Evolutionary conservation across 169 alveolate species (phyloP), one percentile per base, ranked within the genome.

Genomic region (Plasmodium reichenowi): DNA sequence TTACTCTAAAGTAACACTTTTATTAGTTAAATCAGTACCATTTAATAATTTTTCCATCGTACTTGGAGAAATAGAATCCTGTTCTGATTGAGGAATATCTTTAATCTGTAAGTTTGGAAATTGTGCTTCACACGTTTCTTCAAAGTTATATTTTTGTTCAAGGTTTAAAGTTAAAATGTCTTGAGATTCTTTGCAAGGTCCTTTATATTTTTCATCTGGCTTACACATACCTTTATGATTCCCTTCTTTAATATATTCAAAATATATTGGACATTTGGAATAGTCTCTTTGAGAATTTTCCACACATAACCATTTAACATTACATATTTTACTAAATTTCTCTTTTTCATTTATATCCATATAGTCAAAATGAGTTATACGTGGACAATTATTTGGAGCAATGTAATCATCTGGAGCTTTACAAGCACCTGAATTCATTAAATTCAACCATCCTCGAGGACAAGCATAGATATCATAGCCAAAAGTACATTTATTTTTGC

Each of bases 41-140:
- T 78, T 78, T 32, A 78, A 76, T 24, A 78, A 45, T 66, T 78
- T 78, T 66, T 78, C 89, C 22, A 78, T 64, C 17, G 89, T 78
- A 78, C 60, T 78, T 22, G 67, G 62, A 60, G 29, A 22, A 56
- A 78, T 47, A 10, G 24, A 38, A 32, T 78, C 89, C 13, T 64
- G 70, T 32, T 78, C 48, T 60, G 59, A 20, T 43, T 78, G 89
- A 13, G 89, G 89, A 50, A 78, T 78, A 26, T 78, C 68, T 24
- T 52, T 70, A 13, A 47, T 78, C 43, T 60, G n/a, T 71, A 78
- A 48, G 47, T 64, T 64, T 26, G 10, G 89, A 78, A 78, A 78
- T 71, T 78, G 89, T 59, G 89, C 89, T 66, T 78, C 89, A 50
- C 89, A 78, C 24, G 78, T 67, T 38, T 78, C 89, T 50, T 78